Evolutionary conservation across 345 rosid genomes (phyloP), one percentile per base, ranked within the genome.

Genomic region (Salix udensis): DNA sequence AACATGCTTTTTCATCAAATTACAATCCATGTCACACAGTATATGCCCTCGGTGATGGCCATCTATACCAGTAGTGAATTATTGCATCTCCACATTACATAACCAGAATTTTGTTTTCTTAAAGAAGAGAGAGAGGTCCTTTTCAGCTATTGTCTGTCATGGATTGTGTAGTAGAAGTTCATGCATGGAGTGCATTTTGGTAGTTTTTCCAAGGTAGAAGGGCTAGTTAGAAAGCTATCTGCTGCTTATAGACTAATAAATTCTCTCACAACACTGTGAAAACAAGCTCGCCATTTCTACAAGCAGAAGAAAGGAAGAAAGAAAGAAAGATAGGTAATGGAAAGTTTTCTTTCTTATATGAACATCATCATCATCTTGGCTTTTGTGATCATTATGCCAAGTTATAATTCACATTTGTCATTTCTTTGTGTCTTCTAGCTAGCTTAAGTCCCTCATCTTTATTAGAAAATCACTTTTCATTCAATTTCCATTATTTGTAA

Each of bases 371-470:
- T 52, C 60, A 19, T 52, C 60, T 67, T 76, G 73, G 61, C 36
- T 76, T 36, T 36, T 60, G 36, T 31, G 74, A 65, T n/a, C 66
- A 71, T 77, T 65, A 31, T 31, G 31, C 62, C 62, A 31, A 2
- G 31, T 30, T 30, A 2, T 30, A 2, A 30, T 30, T 30, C 4
- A 65, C 55, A 65, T 37, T 72, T 66, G 31, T 40, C 72, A 34
- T 60, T 78, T 67, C 48, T 52, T 40, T 55, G 40, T 78, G 77
- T 73, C 81, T 73, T 67, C 73, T 67, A 58, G 68, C 73, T 67
- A 58, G 68, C 52, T 71, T 36, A 10, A 71, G 53, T 48, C n/a
- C 30, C 36, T 53, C 67, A 16, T 77, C 66, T 15, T 65, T 46
- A 40, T 53, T 9, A 9, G 44, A 23, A 71, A 28, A 26, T 65